Base-by-base conservation (phyloP, 352 stramenopile species). In the Phytophthora constricta region DNA sequence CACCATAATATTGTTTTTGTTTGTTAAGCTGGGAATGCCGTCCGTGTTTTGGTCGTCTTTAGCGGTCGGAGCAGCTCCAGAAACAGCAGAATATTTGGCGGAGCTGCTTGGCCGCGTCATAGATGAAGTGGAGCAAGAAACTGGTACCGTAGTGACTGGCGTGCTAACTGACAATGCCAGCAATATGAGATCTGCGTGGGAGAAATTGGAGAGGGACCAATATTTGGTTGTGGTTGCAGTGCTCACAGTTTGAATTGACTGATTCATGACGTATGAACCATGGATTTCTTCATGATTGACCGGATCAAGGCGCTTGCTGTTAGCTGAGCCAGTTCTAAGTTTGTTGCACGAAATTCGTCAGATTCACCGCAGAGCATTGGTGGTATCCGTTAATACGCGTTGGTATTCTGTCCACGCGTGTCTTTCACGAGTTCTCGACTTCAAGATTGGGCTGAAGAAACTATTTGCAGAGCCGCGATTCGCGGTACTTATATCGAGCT, bases 231-330 rank as follows among this genome's bases (percentile, higher is more conserved):
- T 41, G 34, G 37, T 13, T 65, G 47, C 19, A 8, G 46, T 5
- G 47, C 47, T 42, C 57, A 65, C 14, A 9, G 41, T 7, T 33
- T 65, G 19, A 57, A 65, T 58, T 65, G 57, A 10, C 31, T 65
- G 34, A 64, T 65, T 65, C 46, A 58, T 26, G 57, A 65, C 47
- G 19, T 58, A 11, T 46, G 37, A 42, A 7, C 43, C 14, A 20
- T 45, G 9, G 33, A 65, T 16, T 46, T 58, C 19, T 65, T 65
- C 37, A 45, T 37, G 10, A 10, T 10, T 11, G n/a, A 49, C 34
- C 25, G 41, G 1, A 20, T 13, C 17, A 58, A 50, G 27, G 25
- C 33, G 5, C 26, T 58, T 25, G 47, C 1, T 41, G 51, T 63
- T 31, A 56, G 2, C 43, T 63, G 17, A 56, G 56, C 9, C 43